phyloP scores from a whole-genome alignment of 1,284 basidiomycete genomes.

The Microbotryum saponariae region DNA sequence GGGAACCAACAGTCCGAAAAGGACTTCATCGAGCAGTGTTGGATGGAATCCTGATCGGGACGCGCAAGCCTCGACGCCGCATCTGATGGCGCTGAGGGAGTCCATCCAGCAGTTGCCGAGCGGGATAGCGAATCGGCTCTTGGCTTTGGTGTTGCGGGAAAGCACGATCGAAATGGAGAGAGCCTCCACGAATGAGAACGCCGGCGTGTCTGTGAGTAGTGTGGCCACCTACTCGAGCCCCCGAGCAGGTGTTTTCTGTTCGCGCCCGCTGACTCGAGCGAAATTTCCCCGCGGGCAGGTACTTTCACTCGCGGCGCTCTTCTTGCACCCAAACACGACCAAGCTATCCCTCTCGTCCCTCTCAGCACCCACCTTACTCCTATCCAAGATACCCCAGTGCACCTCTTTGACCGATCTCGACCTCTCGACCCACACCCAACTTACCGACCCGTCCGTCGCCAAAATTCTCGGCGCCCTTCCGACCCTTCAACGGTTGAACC shows the following conservation, averaged over 20 bases:
- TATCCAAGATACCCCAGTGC: constrained; percentile 24
- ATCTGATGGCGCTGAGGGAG: constrained; percentile 4
- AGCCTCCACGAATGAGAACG: constrained; percentile 1
- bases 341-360: constrained; percentile 17
- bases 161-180: constrained; percentile 2
- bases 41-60: constrained; percentile 24
- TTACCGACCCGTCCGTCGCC: constrained; percentile 25
- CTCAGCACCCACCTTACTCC: constrained; percentile 13
- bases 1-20: not conserved
- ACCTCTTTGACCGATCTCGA: constrained; percentile 25
- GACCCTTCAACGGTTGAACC: constrained; percentile 23
- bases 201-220: constrained; percentile 9
- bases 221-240: not conserved
- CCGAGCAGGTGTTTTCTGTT: too few species aligned
- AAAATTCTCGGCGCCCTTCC: constrained; percentile 25
- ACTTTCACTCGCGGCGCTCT: constrained; percentile 18
- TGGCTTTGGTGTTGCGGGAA: constrained; percentile 9
- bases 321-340: constrained; percentile 21
- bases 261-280: not conserved
- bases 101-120: constrained; percentile 12
- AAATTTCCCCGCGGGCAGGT: constrained; percentile 3
- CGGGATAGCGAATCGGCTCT: constrained; percentile 14
- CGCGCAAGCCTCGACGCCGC: not conserved
- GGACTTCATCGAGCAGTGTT: not conserved
- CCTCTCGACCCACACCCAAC: constrained; percentile 16